Conservation (phyloP, 2,329 filamentous ascomycete genomes). For the Arthrobotrys sinensis region DNA sequence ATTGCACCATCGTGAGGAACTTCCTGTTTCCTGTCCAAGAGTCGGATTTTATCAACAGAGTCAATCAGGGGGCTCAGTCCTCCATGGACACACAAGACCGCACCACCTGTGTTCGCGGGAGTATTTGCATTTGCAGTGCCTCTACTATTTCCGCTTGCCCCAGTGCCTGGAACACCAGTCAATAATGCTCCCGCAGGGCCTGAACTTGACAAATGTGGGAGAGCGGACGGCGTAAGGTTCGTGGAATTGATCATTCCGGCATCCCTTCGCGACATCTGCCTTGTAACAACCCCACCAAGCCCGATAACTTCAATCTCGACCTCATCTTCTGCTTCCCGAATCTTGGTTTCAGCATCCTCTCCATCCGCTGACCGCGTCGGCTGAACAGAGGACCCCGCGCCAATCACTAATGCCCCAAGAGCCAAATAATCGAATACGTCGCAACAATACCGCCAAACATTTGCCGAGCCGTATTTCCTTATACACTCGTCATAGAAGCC, state of each 20-base stretch:
- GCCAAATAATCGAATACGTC: slow-evolving; percentile 98
- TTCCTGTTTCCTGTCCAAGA: slow-evolving; percentile 97
- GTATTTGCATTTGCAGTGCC: slow-evolving; percentile 44
- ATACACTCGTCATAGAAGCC: slow-evolving; percentile 98
- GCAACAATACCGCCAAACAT: slow-evolving; percentile 97
- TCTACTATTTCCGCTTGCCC: slow-evolving; percentile 46
- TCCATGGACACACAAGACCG: slow-evolving; percentile 95
- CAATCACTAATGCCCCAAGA: slow-evolving; percentile 89
- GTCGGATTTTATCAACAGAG: slow-evolving; percentile 92
- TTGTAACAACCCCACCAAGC: slow-evolving; percentile 67
- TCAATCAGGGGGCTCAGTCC: slow-evolving; percentile 93
- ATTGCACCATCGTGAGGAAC: slow-evolving; percentile 98
- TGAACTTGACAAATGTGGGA: slow-evolving; percentile 57
- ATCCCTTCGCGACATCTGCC: slow-evolving; percentile 70
- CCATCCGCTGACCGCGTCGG: slow-evolving; percentile 70
- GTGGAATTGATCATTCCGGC: slow-evolving; percentile 77
- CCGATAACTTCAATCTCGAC: slow-evolving; percentile 90
- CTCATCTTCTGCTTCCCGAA: slow-evolving; percentile 76
- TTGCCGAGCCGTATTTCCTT: slow-evolving; percentile 94
- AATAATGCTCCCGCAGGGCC: slow-evolving; percentile 63
- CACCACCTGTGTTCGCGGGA: slow-evolving; percentile 73
- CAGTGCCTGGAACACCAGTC: slow-evolving; percentile 75
- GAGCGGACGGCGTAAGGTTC: slow-evolving; percentile 56
- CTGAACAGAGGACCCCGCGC: slow-evolving; percentile 78
- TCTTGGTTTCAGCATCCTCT: slow-evolving; percentile 57